Evolutionary conservation across 2,329 filamentous ascomycete species (phyloP), one percentile per base, ranked within the genome.

Genomic region (Cladorrhinum sp.): DNA sequence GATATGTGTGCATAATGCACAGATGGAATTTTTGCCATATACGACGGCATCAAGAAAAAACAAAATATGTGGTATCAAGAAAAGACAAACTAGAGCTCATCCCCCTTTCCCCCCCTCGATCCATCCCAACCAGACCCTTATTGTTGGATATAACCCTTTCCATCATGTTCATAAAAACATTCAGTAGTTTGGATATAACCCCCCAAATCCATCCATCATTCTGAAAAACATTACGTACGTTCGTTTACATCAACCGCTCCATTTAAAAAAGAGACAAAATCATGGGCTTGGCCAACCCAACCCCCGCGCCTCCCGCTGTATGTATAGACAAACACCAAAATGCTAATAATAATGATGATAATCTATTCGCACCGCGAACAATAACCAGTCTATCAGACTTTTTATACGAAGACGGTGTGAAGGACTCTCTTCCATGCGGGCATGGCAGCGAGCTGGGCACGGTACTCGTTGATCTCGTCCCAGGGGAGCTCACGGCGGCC

Each of bases 401-500:
- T 36, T 63, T 65, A 69, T 5, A 70, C 42, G 54, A 80, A 76
- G 57, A 79, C 39, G 57, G 70, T 72, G 70, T 77, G 60, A 2
- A 76, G 53, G 21, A 72, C 52, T 2, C 76, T 74, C 69, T 74
- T 75, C 83, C 82, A 87, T 12, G 74, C 71, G 1, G 84, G 84
- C 77, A 77, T 80, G 2, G 73, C 68, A 16, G 80, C 81, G 20
- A 84, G 71, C 72, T 77, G 71, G 39, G 76, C 80, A 28, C 80
- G 78, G 68, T 81, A 77, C 39, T 75, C 79, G 70, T 87, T 82
- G 74, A 88, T 86, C 46, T 76, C 75, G 10, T 87, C 85, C 84
- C 84, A 89, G 71, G 90, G 82, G 55, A 88, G 79, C 73, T 85
- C 81, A 61, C 86, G 80, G 42, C 86, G 82, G 63, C 86, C 87